Percentiles rank a stretch among this genome's conserved stretches.
These are phyloP conservation scores for Ramularia endophylla DNA, from an alignment of 2,329 filamentous ascomycete species.

Conservation along the genomic window DNA sequence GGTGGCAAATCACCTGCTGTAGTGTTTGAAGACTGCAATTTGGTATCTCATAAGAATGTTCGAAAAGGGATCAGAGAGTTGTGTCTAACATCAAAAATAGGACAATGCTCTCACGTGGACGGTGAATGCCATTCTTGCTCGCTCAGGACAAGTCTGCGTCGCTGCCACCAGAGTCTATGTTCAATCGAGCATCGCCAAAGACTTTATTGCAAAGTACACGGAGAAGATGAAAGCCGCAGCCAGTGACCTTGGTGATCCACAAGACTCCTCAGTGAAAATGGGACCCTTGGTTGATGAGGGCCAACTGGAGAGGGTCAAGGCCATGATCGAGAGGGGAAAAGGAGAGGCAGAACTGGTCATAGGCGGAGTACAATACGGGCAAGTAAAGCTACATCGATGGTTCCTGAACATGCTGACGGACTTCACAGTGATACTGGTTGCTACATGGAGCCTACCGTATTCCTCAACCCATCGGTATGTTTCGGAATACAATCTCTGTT, in stretches of 20 bases:
- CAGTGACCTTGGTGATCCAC: conserved; percentile 35
- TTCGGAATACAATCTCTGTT: no score
- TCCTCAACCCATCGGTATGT: conserved; percentile 38
- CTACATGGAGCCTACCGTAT: conserved; percentile 43
- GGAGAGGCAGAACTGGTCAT: no score
- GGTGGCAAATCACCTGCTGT: conserved; percentile 57
- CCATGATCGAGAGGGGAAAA: no score
- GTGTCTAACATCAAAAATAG: no score
- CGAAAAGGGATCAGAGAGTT: no score
- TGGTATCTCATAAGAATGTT: no score
- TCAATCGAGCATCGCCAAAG: conserved; percentile 46
- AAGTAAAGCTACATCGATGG: no score
- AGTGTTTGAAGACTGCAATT: conserved; percentile 52
- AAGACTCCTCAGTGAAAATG: conserved; percentile 37
- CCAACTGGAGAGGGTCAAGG: conserved; percentile 47
- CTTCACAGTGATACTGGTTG: no score
- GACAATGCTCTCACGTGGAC: conserved; percentile 30
- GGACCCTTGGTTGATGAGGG: conserved; percentile 54
- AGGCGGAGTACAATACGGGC: no score
- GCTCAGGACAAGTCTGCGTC: conserved; percentile 53
- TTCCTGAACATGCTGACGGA: conserved; percentile 3
- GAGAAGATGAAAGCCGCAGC: conserved; percentile 38
- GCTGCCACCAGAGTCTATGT: conserved; percentile 52
- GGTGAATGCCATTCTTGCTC: conserved; percentile 37
- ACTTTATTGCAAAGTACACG: conserved; percentile 38